A percentile compares a stretch with the other conserved stretches of the same genome.
phyloP scores from a whole-genome alignment of 495 filamentous ascomycete species.

The Delitschia confertaspora region DNA sequence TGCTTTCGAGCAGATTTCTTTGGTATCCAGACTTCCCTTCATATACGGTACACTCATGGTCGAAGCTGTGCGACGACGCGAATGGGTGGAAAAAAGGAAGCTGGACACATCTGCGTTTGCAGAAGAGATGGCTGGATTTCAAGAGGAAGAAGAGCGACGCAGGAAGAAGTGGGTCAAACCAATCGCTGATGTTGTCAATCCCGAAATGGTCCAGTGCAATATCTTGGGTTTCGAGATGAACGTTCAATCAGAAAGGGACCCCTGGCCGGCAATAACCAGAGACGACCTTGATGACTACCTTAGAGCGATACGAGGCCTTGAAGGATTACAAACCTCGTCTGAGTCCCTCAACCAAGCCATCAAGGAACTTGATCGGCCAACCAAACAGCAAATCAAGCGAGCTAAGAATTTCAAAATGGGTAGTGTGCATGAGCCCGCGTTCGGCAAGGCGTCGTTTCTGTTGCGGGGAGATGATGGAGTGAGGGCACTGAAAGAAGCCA shows the following conservation, averaged over 20 bases:
- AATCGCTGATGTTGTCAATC: constrained; percentile 48
- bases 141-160: constrained; percentile 83
- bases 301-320: constrained; percentile 40
- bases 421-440: constrained; percentile 75
- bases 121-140: constrained; percentile 81
- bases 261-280: constrained; percentile 60
- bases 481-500: constrained; percentile 63
- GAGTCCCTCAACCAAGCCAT: constrained; percentile 52
- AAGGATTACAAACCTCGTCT: constrained; percentile 60
- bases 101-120: constrained; percentile 73
- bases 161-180: constrained; percentile 84
- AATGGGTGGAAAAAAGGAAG: constrained; percentile 86
- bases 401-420: constrained; percentile 93
- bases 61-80: constrained; percentile 73
- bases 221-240: constrained; percentile 78
- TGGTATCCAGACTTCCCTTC: constrained; percentile 71
- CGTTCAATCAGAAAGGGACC: constrained; percentile 65
- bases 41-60: constrained; percentile 82
- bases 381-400: constrained; percentile 64
- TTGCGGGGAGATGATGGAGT: constrained; percentile 74
- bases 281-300: constrained; percentile 51
- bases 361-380: constrained; percentile 60
- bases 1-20: constrained; percentile 64
- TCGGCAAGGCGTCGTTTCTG: constrained; percentile 68
- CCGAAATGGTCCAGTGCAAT: constrained; percentile 52